phyloP scores from a whole-genome alignment of 2,329 filamentous ascomycete species.

The Dothistroma septosporum region DNA sequence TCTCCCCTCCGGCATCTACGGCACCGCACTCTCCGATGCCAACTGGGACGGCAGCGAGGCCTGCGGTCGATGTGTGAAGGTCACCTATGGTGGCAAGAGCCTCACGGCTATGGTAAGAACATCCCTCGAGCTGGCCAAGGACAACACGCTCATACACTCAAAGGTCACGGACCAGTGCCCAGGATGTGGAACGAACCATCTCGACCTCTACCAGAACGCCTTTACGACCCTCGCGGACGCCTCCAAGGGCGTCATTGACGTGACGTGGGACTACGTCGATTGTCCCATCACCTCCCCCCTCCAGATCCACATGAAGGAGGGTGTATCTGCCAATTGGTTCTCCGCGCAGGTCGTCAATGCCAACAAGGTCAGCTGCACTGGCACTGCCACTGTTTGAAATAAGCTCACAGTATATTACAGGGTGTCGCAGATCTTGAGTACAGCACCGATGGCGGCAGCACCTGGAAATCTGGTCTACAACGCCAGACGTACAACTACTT shows the following conservation, averaged over 20 bases:
- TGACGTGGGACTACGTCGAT: slow-evolving; percentile 49
- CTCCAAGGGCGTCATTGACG: slow-evolving; percentile 47
- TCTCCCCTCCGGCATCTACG: slow-evolving; percentile 55
- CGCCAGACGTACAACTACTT: slow-evolving; percentile 50
- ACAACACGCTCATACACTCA: slow-evolving; percentile 2
- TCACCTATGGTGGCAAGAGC: slow-evolving; percentile 50
- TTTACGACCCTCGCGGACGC: slow-evolving; percentile 47
- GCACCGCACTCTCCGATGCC: slow-evolving; percentile 57
- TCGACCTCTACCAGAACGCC: slow-evolving; percentile 53
- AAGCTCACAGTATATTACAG: slow-evolving; percentile 9
- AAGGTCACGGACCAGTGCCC: slow-evolving; percentile 57
- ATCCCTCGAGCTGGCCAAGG: not conserved
- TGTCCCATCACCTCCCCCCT: slow-evolving; percentile 52
- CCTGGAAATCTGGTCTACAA: slow-evolving; percentile 19
- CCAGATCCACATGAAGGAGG: slow-evolving; percentile 52
- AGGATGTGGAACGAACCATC: slow-evolving; percentile 50
- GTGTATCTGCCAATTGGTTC: slow-evolving; percentile 53
- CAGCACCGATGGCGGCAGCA: slow-evolving; percentile 20
- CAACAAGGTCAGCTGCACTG: slow-evolving; percentile 37
- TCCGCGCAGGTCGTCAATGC: slow-evolving; percentile 62
- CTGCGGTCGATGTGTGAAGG: slow-evolving; percentile 60
- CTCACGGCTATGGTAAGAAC: slow-evolving; percentile 60
- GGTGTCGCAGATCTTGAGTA: slow-evolving; percentile 17
- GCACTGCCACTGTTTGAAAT: not conserved
- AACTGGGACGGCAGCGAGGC: slow-evolving; percentile 55